Conservation (phyloP, 495 filamentous ascomycete species). For the Sporormia fimetaria region DNA sequence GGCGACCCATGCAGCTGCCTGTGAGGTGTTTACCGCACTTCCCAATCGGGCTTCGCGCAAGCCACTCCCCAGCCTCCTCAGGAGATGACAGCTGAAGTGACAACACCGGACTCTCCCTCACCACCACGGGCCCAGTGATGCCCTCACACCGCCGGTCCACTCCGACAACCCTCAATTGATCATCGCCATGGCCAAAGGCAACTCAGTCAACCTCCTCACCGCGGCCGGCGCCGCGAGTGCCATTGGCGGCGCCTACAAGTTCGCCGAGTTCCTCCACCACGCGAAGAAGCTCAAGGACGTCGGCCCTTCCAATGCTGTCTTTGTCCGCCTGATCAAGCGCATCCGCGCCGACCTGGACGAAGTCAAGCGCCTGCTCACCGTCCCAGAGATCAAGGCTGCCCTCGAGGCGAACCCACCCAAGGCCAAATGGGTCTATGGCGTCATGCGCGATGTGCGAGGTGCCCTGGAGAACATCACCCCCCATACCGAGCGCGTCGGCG, state of each 20-base stretch:
- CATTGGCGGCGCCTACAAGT: slow-evolving; percentile 21
- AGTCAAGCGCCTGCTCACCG: slow-evolving; percentile 20
- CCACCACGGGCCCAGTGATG: slow-evolving; percentile 14
- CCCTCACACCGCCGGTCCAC: slow-evolving; percentile 7
- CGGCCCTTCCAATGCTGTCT: slow-evolving; percentile 19
- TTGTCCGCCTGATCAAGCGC: slow-evolving; percentile 19
- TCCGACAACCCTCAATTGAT: slow-evolving; percentile 9
- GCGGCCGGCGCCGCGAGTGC: slow-evolving; percentile 8
- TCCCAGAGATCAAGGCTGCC: slow-evolving; percentile 15
- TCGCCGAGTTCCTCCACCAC: slow-evolving; percentile 16
- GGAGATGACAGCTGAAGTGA: slow-evolving; percentile 18
- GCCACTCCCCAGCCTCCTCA: slow-evolving; percentile 14
- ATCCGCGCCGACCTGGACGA: slow-evolving; percentile 20
- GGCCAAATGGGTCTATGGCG: slow-evolving; percentile 20
- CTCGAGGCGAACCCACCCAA: slow-evolving; percentile 11
- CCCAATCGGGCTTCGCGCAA: slow-evolving; percentile 3
- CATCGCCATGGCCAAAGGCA: slow-evolving; percentile 11
- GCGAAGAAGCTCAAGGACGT: slow-evolving; percentile 18
- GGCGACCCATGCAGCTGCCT: too few species aligned
- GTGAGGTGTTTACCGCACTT: slow-evolving; percentile 1
- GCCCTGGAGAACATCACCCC: slow-evolving; percentile 20
- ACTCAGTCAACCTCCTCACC: slow-evolving; percentile 8
- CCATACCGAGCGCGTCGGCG: slow-evolving; percentile 14
- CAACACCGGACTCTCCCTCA: slow-evolving; percentile 11
- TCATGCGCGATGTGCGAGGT: slow-evolving; percentile 18